Percentiles rank a stretch among this genome's conserved stretches.
Evolutionary conservation across 345 rosid genomes (phyloP).

Genomic region (Lumnitzera racemosa): DNA sequence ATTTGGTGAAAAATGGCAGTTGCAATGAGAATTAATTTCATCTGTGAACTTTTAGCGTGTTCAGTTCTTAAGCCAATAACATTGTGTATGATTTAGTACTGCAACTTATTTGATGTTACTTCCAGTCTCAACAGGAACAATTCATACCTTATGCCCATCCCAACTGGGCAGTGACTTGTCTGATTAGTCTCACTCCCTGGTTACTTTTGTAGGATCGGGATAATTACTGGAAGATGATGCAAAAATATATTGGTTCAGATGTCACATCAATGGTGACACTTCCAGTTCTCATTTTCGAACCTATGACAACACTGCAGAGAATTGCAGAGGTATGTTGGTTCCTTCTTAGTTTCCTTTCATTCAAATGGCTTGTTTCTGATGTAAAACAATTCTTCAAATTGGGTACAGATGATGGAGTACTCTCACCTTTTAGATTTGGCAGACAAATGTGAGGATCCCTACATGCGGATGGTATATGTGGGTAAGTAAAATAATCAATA

Average conservation of each 20-base stretch:
- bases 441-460: constrained; percentile 87
- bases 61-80: no score
- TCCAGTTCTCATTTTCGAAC: constrained; percentile 86
- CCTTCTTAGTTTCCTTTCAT: not conserved
- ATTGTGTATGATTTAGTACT: no score
- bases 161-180: no score
- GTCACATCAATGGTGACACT: constrained; percentile 96
- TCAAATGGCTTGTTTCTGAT: not conserved
- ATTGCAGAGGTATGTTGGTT: constrained; percentile 75
- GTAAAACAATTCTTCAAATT: constrained; percentile 7
- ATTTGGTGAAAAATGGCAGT: no score
- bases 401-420: constrained; percentile 81
- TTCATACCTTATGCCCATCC: no score
- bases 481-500: constrained; percentile 27
- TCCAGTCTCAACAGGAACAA: no score
- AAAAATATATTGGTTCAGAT: constrained; percentile 79
- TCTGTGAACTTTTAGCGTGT: no score
- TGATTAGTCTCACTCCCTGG: not conserved
- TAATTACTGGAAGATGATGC: constrained; percentile 95
- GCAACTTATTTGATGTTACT: no score
- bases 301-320: constrained; percentile 92
- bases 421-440: constrained; percentile 71
- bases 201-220: constrained; percentile 57
- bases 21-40: no score
- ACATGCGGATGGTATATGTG: constrained; percentile 77